These are phyloP conservation scores for Talaromyces sp. DNA, from an alignment of 2,329 filamentous ascomycete species.

Conservation along the genomic window DNA sequence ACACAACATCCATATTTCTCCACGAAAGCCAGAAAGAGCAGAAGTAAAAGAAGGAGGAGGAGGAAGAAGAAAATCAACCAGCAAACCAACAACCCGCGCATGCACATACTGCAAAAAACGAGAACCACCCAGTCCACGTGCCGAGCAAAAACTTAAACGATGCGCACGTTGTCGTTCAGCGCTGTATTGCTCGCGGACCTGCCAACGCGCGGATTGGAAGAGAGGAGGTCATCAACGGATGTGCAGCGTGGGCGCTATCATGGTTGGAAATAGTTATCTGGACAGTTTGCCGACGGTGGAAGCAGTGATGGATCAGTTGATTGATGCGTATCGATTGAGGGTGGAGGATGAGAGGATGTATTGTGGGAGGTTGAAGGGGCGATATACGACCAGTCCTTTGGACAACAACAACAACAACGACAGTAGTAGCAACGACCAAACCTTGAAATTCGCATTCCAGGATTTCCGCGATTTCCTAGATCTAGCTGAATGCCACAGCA, in stretches of 20 bases:
- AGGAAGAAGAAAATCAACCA: neutral
- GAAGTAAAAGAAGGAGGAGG: neutral
- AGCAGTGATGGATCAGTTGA: slow-evolving; percentile 21
- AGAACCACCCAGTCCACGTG: slow-evolving; percentile 3
- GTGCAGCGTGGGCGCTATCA: slow-evolving; percentile 22
- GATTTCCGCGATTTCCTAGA: slow-evolving; percentile 29
- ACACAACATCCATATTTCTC: neutral
- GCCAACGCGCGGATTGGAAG: slow-evolving; percentile 25
- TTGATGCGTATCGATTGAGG: slow-evolving; percentile 28
- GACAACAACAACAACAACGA: neutral
- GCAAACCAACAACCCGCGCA: neutral
- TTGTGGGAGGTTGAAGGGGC: slow-evolving; percentile 18
- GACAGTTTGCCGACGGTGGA: slow-evolving; percentile 19
- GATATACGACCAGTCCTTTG: slow-evolving; percentile 17
- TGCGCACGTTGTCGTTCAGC: slow-evolving; percentile 45
- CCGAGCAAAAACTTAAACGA: slow-evolving; percentile 18
- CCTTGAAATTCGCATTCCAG: slow-evolving; percentile 5
- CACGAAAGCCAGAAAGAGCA: neutral
- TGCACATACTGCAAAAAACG: slow-evolving; percentile 14
- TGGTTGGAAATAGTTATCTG: slow-evolving; percentile 17
- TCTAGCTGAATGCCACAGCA: slow-evolving; percentile 26
- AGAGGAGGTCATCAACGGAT: slow-evolving; percentile 21
- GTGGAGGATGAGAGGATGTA: slow-evolving; percentile 22
- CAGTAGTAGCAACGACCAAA: too few species aligned
- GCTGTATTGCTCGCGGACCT: slow-evolving; percentile 47